These are phyloP conservation scores for Sugiyamaella xylanicola DNA, from an alignment of 1,139 yeast genomes.

Conservation along the genomic window DNA sequence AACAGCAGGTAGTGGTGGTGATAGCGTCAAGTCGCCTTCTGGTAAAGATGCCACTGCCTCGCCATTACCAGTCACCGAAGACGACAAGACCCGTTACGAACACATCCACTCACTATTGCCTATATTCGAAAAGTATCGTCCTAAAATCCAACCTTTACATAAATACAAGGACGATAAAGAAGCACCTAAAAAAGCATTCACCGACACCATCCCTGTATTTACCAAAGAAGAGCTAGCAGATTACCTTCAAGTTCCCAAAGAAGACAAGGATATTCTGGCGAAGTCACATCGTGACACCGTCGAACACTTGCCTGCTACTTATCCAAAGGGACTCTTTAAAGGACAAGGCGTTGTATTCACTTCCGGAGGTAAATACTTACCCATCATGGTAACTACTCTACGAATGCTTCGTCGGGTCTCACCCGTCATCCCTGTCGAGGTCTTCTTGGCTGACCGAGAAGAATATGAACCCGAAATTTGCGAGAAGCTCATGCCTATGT, in stretches of 20 bases:
- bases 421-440: conserved; percentile 71
- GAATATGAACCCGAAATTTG: conserved; percentile 75
- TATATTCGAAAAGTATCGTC: conserved; percentile 23
- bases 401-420: conserved; percentile 65
- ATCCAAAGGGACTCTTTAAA: conserved; percentile 38
- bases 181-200: conserved; percentile 30
- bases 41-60: not conserved
- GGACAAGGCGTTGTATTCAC: conserved; percentile 82
- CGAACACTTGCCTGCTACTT: conserved; percentile 47
- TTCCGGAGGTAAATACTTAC: conserved; percentile 78
- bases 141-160: conserved; percentile 22
- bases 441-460: conserved; percentile 66
- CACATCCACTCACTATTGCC: conserved; percentile 18
- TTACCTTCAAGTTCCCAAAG: conserved; percentile 55
- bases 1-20: not conserved
- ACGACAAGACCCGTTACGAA: conserved; percentile 18
- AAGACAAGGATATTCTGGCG: conserved; percentile 52
- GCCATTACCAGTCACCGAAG: not conserved
- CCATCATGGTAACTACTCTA: conserved; percentile 68
- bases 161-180: conserved; percentile 31
- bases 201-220: conserved; percentile 30
- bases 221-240: conserved; percentile 52
- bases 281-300: conserved; percentile 58
- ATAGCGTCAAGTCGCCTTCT: not conserved
- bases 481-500: conserved; percentile 60